Evolutionary conservation across 805 yeast species (phyloP).

Genomic region (Candida mattraensis): DNA sequence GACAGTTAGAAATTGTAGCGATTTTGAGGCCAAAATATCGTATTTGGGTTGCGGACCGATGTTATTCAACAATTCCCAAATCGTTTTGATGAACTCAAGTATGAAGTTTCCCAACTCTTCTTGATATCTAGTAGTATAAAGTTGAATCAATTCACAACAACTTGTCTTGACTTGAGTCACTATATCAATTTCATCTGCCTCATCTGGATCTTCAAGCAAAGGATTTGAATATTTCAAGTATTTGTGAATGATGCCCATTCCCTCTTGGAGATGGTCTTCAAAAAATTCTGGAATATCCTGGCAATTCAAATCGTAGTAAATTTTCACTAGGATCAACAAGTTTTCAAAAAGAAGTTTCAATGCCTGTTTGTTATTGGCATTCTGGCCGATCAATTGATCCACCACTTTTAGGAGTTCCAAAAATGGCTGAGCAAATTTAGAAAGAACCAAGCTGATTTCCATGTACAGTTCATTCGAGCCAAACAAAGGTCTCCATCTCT

Average conservation of each 20-base stretch:
- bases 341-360: constrained; percentile 66
- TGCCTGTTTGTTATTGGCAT: constrained; percentile 45
- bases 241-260: constrained; percentile 81
- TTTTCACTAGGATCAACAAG: constrained; percentile 67
- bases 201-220: constrained; percentile 54
- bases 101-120: constrained; percentile 85
- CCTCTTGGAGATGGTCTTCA: constrained; percentile 78
- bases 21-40: constrained; percentile 80
- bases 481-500: constrained; percentile 94
- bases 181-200: constrained; percentile 68
- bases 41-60: constrained; percentile 71
- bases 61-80: constrained; percentile 73
- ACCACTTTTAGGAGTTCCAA: constrained; percentile 64
- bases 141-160: constrained; percentile 78
- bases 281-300: constrained; percentile 98
- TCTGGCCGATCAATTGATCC: constrained; percentile 59
- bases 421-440: constrained; percentile 79
- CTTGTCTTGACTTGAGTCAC: constrained; percentile 74
- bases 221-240: constrained; percentile 65
- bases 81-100: constrained; percentile 72
- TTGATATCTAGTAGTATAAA: constrained; percentile 87
- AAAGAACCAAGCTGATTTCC: constrained; percentile 85
- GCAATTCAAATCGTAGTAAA: constrained; percentile 91
- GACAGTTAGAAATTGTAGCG: constrained; percentile 79
- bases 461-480: constrained; percentile 85